Base-by-base conservation (phyloP, 345 rosid genomes). In the Camelina hispida region DNA sequence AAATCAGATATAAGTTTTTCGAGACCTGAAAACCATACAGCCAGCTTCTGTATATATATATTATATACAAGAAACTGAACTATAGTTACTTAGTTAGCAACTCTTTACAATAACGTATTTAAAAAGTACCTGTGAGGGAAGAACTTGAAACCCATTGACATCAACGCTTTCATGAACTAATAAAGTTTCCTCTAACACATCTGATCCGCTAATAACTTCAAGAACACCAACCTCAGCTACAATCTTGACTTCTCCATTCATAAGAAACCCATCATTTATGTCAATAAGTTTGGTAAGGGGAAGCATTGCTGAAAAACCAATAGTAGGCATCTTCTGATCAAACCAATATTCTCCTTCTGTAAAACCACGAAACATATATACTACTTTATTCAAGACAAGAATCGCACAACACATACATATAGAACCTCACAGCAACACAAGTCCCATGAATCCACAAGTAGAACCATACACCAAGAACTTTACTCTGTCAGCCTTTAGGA, bases 241-340 rank as follows among this genome's bases (percentile, higher is more conserved):
- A 18, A 61, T 13, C 66, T 12, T 61, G 48, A 60, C 30, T 18
- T 60, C 47, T 38, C 47, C 65, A 7, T 60, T 60, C 11, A 37
- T 6, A 5, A 38, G 0, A 60, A 60, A 60, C 6, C 65, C 48
- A 18, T 0, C 11, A 38, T 38, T 18, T 60, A 0, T 0, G 16
- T 38, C 30, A 38, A 0, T 0, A 11, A 60, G 32, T 18, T 18
- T 3, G 17, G 17, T 12, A 38, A 60, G 65, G 30, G 47, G 16
- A 60, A 60, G 6, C 65, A 11, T 60, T 60, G 2, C 16, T 37
- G 0, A 0, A 1, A 0, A 6, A 20, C 30, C n/a, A 15, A 0
- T 0, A n/a, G 0, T 1, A 2, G 2, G 0, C 12, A 0, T 0
- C 63, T 12, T 3, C 0, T 18, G 32, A 0, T 12, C 3, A 18